Evolutionary conservation across 345 rosid species (phyloP).

Genomic region (Ceriops decandra): DNA sequence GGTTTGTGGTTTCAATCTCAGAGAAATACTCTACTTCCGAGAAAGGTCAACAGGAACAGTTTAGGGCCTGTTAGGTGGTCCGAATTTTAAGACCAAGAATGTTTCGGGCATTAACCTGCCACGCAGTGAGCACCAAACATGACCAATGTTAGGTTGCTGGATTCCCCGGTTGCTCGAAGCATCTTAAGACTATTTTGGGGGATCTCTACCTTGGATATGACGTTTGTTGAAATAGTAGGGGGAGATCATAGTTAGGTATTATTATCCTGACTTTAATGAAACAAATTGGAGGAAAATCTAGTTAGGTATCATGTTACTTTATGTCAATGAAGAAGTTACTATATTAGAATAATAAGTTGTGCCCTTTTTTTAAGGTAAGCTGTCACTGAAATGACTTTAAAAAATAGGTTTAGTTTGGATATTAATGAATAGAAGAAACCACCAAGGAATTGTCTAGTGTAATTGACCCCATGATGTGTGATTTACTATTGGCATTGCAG

Average conservation of each 20-base stretch:
- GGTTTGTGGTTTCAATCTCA: background rate
- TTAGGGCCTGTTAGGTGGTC: too few relatives aligned
- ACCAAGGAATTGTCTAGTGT: conserved; percentile 7
- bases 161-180: conserved; percentile 11
- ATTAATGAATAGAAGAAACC: conserved; percentile 15
- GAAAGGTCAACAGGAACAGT: too few relatives aligned
- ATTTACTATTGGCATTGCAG: too few relatives aligned
- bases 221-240: background rate
- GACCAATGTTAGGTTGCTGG: conserved; percentile 1
- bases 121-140: conserved; percentile 1
- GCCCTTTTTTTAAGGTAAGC: conserved; percentile 20
- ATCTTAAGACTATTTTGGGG: background rate
- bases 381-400: conserved; percentile 13
- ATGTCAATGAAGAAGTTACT: conserved; percentile 13
- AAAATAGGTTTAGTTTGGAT: conserved; percentile 24
- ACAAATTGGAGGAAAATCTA: conserved; percentile 5
- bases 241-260: conserved; percentile 10
- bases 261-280: conserved; percentile 5
- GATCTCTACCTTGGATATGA: background rate
- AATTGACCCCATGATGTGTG: too few relatives aligned
- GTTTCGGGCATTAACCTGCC: background rate
- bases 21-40: too few relatives aligned
- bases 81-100: background rate
- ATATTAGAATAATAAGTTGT: conserved; percentile 17
- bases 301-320: conserved; percentile 17